Evolutionary conservation across 2,329 filamentous ascomycete species (phyloP), one percentile per base, ranked within the genome.

Genomic region (Arthrobotrys sinensis): DNA sequence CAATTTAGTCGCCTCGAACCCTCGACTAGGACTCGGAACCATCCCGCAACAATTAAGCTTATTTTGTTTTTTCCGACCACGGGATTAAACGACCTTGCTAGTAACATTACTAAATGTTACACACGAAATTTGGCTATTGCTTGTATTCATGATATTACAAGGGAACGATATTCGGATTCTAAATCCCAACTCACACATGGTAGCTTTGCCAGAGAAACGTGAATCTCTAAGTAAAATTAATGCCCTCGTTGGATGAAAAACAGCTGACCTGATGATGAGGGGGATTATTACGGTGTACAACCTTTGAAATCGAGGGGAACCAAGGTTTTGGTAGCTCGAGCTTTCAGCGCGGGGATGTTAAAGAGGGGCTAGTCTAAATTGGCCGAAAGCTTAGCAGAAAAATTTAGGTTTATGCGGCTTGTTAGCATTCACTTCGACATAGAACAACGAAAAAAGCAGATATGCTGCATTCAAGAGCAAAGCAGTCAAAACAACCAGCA

Each of bases 41-140:
- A n/a, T 48, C n/a, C 16, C 45, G 11, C 19, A 24, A 21, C 5
- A 60, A 21, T 55, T 55, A 55, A 55, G 32, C 24, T 55, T 55
- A 55, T 38, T 55, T 38, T 55, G 1, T 34, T 55, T 55, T 55
- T 36, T 14, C 3, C 1, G 16, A 55, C 21, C 52, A 38, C 32
- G 52, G 32, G 52, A 55, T 40, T 36, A 60, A n/a, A 38, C 32
- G 45, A 48, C 3, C 3, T n/a, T 45, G 40, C 40, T 12, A n/a
- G n/a, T 16, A 45, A 4, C 24, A 2, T 28, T n/a, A 24, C 16
- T 48, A 14, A 45, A 12, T 38, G 36, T 38, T 38, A 38, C 36
- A 38, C 36, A 14, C 36, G 36, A 38, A 8, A 10, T 14, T 38
- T 14, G 36, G 2, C 36, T 38, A 28, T 2, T 28, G 24, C 24